Percentiles rank a stretch among this genome's conserved stretches.
phyloP scores from a whole-genome alignment of 2,329 filamentous ascomycete genomes.

The Aureobasidium subglaciale region DNA sequence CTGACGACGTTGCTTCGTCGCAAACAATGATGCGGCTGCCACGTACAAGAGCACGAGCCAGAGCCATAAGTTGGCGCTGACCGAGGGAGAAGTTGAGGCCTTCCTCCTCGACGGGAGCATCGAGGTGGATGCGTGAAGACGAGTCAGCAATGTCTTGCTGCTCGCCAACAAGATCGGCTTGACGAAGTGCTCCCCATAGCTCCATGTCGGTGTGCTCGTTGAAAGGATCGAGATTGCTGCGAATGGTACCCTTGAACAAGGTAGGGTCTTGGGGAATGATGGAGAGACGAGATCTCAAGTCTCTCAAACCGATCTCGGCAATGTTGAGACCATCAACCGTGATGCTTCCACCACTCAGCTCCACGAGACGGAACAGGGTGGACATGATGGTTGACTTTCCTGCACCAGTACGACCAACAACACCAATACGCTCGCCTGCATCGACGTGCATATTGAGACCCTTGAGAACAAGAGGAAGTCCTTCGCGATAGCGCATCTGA shows the following conservation, averaged over 20 bases:
- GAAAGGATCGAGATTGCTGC: constrained; percentile 76
- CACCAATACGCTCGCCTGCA: constrained; percentile 71
- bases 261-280: constrained; percentile 84
- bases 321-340: constrained; percentile 51
- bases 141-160: constrained; percentile 40
- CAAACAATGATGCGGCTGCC: constrained; percentile 88
- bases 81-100: constrained; percentile 93
- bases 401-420: constrained; percentile 74
- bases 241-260: constrained; percentile 72
- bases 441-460: constrained; percentile 57
- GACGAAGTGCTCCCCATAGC: constrained; percentile 69
- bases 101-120: constrained; percentile 83
- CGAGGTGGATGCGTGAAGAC: constrained; percentile 63
- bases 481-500: constrained; percentile 45
- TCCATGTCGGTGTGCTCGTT: constrained; percentile 68
- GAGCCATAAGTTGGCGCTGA: constrained; percentile 89
- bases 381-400: constrained; percentile 82
- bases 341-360: constrained; percentile 42
- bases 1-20: constrained; percentile 87
- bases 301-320: constrained; percentile 64
- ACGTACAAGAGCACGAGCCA: constrained; percentile 83
- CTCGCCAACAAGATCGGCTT: constrained; percentile 62
- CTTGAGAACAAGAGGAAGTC: constrained; percentile 43
- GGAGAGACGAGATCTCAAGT: constrained; percentile 62
- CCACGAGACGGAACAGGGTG: constrained; percentile 65